Conservation (phyloP, 108 stramenopile species). For the Seminavis robusta region DNA sequence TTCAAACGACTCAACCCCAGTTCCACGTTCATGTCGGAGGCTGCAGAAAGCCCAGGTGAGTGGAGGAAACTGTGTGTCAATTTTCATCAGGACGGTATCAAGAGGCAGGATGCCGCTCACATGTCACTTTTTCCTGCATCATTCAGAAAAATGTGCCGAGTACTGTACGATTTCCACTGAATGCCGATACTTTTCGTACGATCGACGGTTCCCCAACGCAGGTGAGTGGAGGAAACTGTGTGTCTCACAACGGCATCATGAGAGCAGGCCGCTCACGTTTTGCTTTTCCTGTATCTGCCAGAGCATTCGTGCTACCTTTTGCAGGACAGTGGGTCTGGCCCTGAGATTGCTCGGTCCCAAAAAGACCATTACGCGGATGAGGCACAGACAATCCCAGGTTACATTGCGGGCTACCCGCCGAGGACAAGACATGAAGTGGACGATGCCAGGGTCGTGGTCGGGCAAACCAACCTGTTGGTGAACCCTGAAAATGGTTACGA, state of each 20-base stretch:
- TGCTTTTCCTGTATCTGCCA: too few relatives aligned
- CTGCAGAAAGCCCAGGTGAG: constrained; percentile 14
- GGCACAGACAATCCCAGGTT: constrained; percentile 12
- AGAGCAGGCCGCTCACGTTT: too few relatives aligned
- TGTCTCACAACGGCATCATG: too few relatives aligned
- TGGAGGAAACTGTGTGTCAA: too few relatives aligned
- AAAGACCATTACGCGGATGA: constrained; percentile 15
- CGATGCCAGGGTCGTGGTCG: constrained; percentile 9
- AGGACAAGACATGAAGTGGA: constrained; percentile 6
- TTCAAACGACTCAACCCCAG: neutral
- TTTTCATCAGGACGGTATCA: too few relatives aligned
- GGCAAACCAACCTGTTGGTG: neutral
- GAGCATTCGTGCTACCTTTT: constrained; percentile 7
- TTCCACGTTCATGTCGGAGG: constrained; percentile 27
- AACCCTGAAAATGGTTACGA: neutral
- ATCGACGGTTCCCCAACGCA: constrained; percentile 7
- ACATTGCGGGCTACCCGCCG: constrained; percentile 7
- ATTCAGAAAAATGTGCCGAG: constrained; percentile 6
- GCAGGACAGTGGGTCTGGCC: neutral
- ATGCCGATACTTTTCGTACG: constrained; percentile 24
- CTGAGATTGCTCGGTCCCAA: constrained; percentile 9
- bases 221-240: too few relatives aligned
- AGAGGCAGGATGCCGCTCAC: too few relatives aligned
- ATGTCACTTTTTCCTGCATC: too few relatives aligned
- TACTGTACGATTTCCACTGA: constrained; percentile 1